phyloP scores from a whole-genome alignment of 176 grass and related monocot genomes.

The Oropetium thomaeum region DNA sequence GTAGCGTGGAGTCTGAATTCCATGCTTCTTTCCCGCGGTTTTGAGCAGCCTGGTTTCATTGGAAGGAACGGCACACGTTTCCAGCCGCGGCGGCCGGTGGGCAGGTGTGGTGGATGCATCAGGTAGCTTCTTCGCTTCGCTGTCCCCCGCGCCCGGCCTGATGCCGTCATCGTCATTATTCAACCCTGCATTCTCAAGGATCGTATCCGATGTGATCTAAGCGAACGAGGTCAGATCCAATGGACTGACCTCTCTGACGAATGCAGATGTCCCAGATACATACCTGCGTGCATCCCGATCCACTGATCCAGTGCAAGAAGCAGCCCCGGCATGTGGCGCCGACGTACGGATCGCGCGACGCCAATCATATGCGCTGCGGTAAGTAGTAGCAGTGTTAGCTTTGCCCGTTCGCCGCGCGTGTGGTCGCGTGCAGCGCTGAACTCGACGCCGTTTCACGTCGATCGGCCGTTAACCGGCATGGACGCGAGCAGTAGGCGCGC shows the following conservation, averaged over 20 bases:
- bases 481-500: neutral
- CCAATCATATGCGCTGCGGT: no score
- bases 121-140: no score
- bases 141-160: neutral
- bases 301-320: neutral
- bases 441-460: neutral
- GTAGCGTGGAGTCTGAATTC: neutral
- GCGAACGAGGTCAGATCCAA: neutral
- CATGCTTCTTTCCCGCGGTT: conserved; percentile 23
- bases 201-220: conserved; percentile 11
- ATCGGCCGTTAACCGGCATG: neutral
- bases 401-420: no score
- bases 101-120: neutral
- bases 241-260: neutral
- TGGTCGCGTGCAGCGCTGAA: neutral
- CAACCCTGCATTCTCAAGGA: neutral
- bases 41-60: conserved; percentile 24
- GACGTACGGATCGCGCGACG: neutral
- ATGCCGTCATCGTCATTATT: neutral
- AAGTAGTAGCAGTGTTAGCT: no score
- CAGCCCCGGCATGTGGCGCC: neutral
- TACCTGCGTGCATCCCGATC: neutral
- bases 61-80: neutral
- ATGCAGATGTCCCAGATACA: neutral
- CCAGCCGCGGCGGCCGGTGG: neutral